Evolutionary conservation across 208 protist species (phyloP).

Genomic region (Dictyostelium gargantuum): DNA sequence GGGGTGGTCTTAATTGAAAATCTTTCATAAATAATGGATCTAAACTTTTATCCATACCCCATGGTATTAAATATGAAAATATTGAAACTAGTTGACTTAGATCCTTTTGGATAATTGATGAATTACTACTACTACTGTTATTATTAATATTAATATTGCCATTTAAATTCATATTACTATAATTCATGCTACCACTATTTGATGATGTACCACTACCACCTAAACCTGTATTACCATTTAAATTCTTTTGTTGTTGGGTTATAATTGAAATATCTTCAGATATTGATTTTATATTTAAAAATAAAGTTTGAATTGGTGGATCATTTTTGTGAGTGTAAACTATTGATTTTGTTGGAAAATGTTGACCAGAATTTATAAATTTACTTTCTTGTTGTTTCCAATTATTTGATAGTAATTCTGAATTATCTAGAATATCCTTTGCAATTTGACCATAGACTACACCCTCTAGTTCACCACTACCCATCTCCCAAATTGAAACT

Average conservation of each 20-base stretch:
- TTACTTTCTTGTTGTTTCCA: constrained; percentile 13
- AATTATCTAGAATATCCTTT: constrained; percentile 44
- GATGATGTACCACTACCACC: neutral
- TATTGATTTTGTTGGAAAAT: neutral
- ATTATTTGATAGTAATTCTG: neutral
- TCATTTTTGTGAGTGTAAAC: constrained; percentile 50
- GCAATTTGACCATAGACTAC: constrained; percentile 42
- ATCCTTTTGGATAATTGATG: constrained; percentile 39
- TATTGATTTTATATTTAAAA: constrained; percentile 59
- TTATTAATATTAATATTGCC: neutral
- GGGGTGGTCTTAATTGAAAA: constrained; percentile 45
- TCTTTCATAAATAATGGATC: constrained; percentile 56
- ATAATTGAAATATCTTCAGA: constrained; percentile 21
- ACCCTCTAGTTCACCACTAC: constrained; percentile 40
- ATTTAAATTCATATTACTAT: neutral
- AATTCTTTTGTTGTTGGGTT: neutral
- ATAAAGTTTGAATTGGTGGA: constrained; percentile 59
- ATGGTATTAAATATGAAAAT: constrained; percentile 54
- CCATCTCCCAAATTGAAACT: constrained; percentile 65
- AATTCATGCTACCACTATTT: neutral
- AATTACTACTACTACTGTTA: neutral
- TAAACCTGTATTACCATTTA: neutral
- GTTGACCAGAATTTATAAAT: neutral
- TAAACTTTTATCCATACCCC: constrained; percentile 33
- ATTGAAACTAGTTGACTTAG: constrained; percentile 36